Percentiles rank a stretch among this genome's conserved stretches.
Conservation (phyloP, 371 early-diverging fungal species). For the Mortierella sp. region DNA sequence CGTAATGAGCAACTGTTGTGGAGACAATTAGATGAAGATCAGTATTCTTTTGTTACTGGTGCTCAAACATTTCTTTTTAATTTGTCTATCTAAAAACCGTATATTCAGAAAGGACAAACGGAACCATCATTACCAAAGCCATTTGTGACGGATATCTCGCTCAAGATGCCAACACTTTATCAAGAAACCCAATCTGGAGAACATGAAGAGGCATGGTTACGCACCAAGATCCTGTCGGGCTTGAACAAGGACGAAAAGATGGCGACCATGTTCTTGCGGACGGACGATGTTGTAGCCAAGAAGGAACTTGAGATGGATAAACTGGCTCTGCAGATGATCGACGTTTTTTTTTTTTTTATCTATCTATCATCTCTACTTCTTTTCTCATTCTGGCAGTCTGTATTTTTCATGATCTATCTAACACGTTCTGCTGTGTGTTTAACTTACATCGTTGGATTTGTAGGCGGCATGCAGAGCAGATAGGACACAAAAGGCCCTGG, state of each 20-base stretch:
- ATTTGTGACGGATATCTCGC: slow-evolving; percentile 73
- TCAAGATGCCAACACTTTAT: slow-evolving; percentile 76
- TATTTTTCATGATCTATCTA: slow-evolving; percentile 10
- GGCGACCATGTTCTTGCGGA: slow-evolving; percentile 57
- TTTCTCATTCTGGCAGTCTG: not conserved
- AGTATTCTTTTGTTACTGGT: not conserved
- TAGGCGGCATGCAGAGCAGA: slow-evolving; percentile 79
- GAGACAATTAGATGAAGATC: not conserved
- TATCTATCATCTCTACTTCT: not conserved
- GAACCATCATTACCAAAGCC: slow-evolving; percentile 85
- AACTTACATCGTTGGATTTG: not conserved
- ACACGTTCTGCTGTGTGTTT: slow-evolving; percentile 4
- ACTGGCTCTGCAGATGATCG: slow-evolving; percentile 74
- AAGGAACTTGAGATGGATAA: slow-evolving; percentile 82
- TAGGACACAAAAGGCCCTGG: slow-evolving; percentile 77
- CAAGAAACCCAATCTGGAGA: slow-evolving; percentile 61
- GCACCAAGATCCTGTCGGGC: slow-evolving; percentile 56
- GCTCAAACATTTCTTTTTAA: slow-evolving; percentile 1
- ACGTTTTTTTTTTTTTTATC: slow-evolving; percentile 55
- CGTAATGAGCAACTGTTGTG: not conserved
- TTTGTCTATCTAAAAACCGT: not conserved
- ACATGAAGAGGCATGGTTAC: slow-evolving; percentile 71
- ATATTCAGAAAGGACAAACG: slow-evolving; percentile 55
- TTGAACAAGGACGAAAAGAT: slow-evolving; percentile 64
- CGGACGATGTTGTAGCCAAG: slow-evolving; percentile 53